A percentile compares a stretch with the other conserved stretches of the same genome.
phyloP scores from a whole-genome alignment of 192 early-diverging fungal species.

The Entomortierella lignicola region DNA sequence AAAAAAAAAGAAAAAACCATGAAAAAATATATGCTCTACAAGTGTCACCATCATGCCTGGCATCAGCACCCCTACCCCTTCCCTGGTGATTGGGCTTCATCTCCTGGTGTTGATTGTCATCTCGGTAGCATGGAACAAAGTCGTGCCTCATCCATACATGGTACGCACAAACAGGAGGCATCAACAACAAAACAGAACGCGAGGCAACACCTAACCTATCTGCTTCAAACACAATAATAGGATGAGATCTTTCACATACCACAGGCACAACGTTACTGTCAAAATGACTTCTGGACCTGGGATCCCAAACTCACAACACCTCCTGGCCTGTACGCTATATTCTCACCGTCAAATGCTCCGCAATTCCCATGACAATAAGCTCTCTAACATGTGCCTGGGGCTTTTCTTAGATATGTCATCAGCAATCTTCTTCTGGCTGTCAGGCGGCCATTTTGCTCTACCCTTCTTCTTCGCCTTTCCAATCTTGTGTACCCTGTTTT shows the following conservation, averaged over 20 bases:
- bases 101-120: conserved; percentile 16
- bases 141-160: conserved; percentile 66
- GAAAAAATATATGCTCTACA: no score
- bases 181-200: neutral
- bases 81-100: conserved; percentile 16
- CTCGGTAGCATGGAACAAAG: conserved; percentile 15
- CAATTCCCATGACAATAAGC: neutral
- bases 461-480: conserved; percentile 62
- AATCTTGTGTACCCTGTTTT: conserved; percentile 75
- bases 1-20: no score
- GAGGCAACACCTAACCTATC: neutral
- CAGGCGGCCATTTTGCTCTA: conserved; percentile 53
- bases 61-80: conserved; percentile 2
- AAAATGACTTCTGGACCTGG: conserved; percentile 76
- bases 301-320: conserved; percentile 98
- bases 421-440: conserved; percentile 28
- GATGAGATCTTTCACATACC: conserved; percentile 96
- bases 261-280: conserved; percentile 90
- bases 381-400: conserved; percentile 3
- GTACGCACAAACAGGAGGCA: conserved; percentile 19
- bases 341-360: neutral
- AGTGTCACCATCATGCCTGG: conserved; percentile 7
- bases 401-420: conserved; percentile 41
- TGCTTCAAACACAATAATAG: conserved; percentile 56
- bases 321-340: conserved; percentile 83